Conservation (phyloP, 2,329 filamentous ascomycete genomes). For the Penicillium polonicum region DNA sequence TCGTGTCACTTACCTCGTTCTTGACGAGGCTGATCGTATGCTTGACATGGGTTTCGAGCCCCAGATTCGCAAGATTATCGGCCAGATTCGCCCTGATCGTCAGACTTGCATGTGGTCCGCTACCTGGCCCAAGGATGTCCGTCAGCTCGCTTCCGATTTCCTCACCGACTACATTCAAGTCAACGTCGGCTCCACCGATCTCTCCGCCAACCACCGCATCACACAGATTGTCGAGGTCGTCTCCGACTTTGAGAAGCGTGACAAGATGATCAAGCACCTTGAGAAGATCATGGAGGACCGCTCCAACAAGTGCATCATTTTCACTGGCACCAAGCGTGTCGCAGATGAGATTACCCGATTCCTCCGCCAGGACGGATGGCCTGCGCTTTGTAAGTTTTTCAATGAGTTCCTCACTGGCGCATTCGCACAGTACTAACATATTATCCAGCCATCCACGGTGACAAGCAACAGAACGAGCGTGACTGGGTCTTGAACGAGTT, state of each 20-base stretch:
- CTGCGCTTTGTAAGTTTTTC: constrained; percentile 75
- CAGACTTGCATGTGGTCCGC: constrained; percentile 99
- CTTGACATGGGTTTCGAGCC: constrained; percentile 99
- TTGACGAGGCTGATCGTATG: constrained; percentile 99
- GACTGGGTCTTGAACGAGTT: constrained; percentile 99
- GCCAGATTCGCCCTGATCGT: constrained; percentile 95
- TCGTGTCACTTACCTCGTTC: constrained; percentile 94
- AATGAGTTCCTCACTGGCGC: neutral
- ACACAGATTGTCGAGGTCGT: constrained; percentile 97
- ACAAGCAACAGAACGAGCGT: constrained; percentile 99
- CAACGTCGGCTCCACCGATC: constrained; percentile 94
- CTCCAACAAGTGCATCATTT: constrained; percentile 91
- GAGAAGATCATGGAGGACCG: constrained; percentile 98
- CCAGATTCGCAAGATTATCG: constrained; percentile 97
- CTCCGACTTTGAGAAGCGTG: constrained; percentile 94
- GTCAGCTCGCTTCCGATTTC: constrained; percentile 86
- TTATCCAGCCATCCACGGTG: constrained; percentile 82
- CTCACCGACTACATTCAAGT: constrained; percentile 96
- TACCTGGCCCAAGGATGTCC: constrained; percentile 98
- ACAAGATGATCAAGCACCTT: constrained; percentile 94
- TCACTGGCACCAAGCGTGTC: constrained; percentile 82
- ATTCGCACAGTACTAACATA: constrained; percentile 38
- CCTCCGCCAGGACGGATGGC: constrained; percentile 97
- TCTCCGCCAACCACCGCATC: constrained; percentile 96
- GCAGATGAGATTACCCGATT: constrained; percentile 97